Base-by-base conservation (phyloP, 108 stramenopile species). In the Discostella stelligeroides region DNA sequence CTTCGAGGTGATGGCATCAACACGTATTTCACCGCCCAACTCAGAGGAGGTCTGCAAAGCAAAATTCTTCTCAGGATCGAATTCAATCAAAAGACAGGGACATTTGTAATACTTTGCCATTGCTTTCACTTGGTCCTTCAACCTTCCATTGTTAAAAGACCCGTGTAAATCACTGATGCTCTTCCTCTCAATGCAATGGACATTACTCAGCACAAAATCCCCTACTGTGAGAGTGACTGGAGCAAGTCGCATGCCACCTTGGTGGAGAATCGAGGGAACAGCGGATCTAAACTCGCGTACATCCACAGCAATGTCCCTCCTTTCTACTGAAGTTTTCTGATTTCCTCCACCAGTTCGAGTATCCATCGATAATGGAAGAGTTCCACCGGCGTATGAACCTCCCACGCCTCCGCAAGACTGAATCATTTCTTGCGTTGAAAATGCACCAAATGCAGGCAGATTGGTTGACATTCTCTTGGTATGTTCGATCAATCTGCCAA, bases 201-300 rank as follows among this genome's bases (percentile, higher is more conserved):
- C 96, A 62, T 96, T 98, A 63, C 97, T 89, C 54, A 99, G 76
- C 4, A 99, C 92, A 60, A 92, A 99, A 77, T 99, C 98, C 7
- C 98, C 98, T 6, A 99, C 95, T 15, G 84, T 84, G 11, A 99
- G 75, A 21, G 97, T 98, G 23, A 89, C 85, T 3, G 98, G 97
- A 15, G 90, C 90, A 29, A 99, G 56, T 24, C 85, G 66, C 85
- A 97, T 88, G 15, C 96, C 97, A 14, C 87, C 92, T 78, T 94
- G 85, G 79, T 99, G 96, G 46, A 99, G 82, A 54, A 98, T 89
- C n/a, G 91, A 95, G 0, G 98, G 98, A 40, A 99, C 71, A 4
- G 92, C 77, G 24, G 96, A 88, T n/a, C 98, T 83, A 65, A 99
- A 99, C 76, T 99, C 98, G 34, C 99, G 86, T 27, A 98, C 92